Percentiles rank a stretch among this genome's conserved stretches.
Conservation (phyloP, 2,329 filamentous ascomycete genomes). For the Zymoseptoria pseudotritici region DNA sequence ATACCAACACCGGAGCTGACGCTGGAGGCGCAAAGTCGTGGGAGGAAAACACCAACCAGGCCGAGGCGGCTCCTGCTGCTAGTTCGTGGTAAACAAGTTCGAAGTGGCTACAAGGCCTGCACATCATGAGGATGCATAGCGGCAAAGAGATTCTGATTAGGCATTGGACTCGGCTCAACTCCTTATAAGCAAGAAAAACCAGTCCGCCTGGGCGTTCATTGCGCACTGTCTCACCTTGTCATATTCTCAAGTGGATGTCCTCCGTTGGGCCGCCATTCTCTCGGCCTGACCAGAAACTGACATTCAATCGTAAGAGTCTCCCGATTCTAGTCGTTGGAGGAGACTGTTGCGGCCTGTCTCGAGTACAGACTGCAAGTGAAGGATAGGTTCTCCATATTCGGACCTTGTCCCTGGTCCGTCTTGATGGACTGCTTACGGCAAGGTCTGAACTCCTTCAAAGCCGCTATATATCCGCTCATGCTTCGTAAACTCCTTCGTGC, state of each 20-base stretch:
- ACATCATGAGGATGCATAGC: neutral
- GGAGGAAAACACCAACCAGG: conserved; percentile 3
- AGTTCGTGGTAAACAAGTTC: neutral
- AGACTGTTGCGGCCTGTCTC: too few relatives aligned
- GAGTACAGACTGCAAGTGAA: too few relatives aligned
- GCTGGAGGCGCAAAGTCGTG: neutral
- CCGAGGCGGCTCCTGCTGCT: conserved; percentile 1
- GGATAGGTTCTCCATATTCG: too few relatives aligned
- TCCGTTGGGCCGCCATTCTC: neutral
- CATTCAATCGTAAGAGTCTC: too few relatives aligned
- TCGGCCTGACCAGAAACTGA: too few relatives aligned
- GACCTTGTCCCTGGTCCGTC: too few relatives aligned
- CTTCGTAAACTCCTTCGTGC: neutral
- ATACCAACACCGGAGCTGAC: neutral
- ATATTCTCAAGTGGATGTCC: neutral
- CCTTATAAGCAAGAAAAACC: neutral
- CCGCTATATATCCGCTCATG: neutral
- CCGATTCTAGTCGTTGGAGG: too few relatives aligned
- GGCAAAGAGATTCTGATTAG: neutral
- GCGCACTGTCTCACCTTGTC: neutral
- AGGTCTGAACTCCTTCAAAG: too few relatives aligned
- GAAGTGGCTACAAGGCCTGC: neutral
- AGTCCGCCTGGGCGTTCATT: neutral
- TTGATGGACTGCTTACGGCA: too few relatives aligned
- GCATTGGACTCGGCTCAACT: neutral